A percentile compares a stretch with the other conserved stretches of the same genome.
Conservation (phyloP, 2,329 filamentous ascomycete genomes). For the Paracoccidioides brasiliensis region DNA sequence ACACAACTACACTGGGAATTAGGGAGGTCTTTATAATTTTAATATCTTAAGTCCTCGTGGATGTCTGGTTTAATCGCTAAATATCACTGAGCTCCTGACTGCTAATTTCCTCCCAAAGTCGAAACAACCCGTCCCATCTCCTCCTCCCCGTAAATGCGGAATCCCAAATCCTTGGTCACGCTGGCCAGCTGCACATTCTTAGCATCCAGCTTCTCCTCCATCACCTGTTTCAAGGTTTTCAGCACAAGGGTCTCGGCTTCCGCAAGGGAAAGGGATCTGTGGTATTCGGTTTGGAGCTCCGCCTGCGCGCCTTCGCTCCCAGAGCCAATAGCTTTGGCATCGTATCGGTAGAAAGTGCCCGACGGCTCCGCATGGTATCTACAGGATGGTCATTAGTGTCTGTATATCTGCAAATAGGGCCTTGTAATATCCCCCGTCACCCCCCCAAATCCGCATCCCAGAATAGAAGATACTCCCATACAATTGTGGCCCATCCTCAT, state of each 20-base stretch:
- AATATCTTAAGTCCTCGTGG: neutral
- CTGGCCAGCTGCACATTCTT: conserved; percentile 98
- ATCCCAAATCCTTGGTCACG: conserved; percentile 93
- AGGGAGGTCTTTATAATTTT: neutral
- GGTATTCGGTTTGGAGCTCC: conserved; percentile 96
- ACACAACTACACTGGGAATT: neutral
- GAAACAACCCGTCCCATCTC: conserved; percentile 92
- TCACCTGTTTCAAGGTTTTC: conserved; percentile 98
- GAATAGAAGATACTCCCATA: conserved; percentile 27
- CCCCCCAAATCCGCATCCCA: neutral
- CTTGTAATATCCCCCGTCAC: too few species aligned
- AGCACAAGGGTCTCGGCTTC: conserved; percentile 92
- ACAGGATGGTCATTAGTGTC: neutral
- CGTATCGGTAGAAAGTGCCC: conserved; percentile 97
- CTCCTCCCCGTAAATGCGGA: conserved; percentile 95
- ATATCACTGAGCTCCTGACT: neutral
- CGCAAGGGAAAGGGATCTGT: conserved; percentile 85
- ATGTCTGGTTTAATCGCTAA: neutral
- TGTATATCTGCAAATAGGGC: too few species aligned
- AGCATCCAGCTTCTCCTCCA: conserved; percentile 98
- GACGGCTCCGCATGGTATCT: conserved; percentile 95
- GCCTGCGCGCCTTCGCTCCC: conserved; percentile 95
- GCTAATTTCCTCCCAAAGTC: conserved; percentile 41
- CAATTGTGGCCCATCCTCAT: conserved; percentile 91
- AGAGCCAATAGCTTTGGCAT: conserved; percentile 96